These are phyloP conservation scores for Cyberlindnera mycetangii DNA, from an alignment of 805 yeast genomes.

Conservation along the genomic window DNA sequence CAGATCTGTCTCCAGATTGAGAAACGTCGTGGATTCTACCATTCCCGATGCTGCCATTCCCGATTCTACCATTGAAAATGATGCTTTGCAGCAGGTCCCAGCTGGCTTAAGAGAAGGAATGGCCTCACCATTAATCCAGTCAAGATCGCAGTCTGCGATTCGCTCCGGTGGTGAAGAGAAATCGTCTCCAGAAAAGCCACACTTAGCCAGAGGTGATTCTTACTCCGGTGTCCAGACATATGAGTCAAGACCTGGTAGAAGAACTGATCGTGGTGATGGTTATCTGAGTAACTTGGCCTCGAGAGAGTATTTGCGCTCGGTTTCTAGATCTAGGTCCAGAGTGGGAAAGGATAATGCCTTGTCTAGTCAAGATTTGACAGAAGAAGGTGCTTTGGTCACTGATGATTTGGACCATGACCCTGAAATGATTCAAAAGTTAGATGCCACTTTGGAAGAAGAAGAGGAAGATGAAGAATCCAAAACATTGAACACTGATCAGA, in stretches of 20 bases:
- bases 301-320: constrained; percentile 55
- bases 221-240: constrained; percentile 52
- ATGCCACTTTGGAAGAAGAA: constrained; percentile 17
- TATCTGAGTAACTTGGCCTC: constrained; percentile 29
- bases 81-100: constrained; percentile 39
- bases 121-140: constrained; percentile 33
- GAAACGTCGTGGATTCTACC: constrained; percentile 13
- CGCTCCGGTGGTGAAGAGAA: constrained; percentile 7
- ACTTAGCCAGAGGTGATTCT: constrained; percentile 75
- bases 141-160: constrained; percentile 26
- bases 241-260: constrained; percentile 32
- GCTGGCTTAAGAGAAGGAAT: constrained; percentile 44
- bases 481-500: no score
- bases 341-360: constrained; percentile 34
- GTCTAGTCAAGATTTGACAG: constrained; percentile 41
- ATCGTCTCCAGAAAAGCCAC: constrained; percentile 38
- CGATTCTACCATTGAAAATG: constrained; percentile 35
- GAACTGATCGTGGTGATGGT: constrained; percentile 26
- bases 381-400: constrained; percentile 53
- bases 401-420: constrained; percentile 38
- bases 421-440: constrained; percentile 19
- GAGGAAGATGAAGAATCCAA: constrained; percentile 9
- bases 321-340: constrained; percentile 63
- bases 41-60: constrained; percentile 33
- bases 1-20: constrained; percentile 21